Base-by-base conservation (phyloP, 2,329 filamentous ascomycete species). In the Teratosphaeria nubilosa region DNA sequence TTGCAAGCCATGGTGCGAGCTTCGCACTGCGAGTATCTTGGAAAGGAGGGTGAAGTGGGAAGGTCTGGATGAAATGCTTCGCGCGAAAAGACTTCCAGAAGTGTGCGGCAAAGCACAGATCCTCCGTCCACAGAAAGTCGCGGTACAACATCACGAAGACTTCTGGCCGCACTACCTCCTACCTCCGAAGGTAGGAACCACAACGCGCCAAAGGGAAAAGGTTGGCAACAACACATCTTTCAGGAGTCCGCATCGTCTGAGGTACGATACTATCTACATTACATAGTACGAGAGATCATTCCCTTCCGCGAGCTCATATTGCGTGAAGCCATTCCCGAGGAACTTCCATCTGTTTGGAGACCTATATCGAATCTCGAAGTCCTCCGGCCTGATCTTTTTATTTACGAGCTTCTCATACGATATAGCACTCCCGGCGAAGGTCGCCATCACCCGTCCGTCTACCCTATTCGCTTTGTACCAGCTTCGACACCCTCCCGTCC, bases 301-400 rank as follows among this genome's bases (percentile, higher is more conserved):
- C 10, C 24, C 41, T 27, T 56, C 24, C 31, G 34, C 27, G n/a
- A 48, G 37, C 37, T 51, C 54, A 37, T 56, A 30, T 20, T n/a
- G 22, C 30, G 63, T 61, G 45, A 61, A 62, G 32, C 77, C 77
- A 64, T 78, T 79, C 0, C 77, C 77, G 72, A 79, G 51, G 70
- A 78, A 78, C 27, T 71, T 59, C 63, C 74, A 79, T 16, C 70
- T 66, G 63, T 79, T 79, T 16, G 60, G 56, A n/a, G 70, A 73
- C 50, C 70, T 68, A 61, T 79, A 79, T 51, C 67, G 67, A 41
- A 80, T 73, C 2, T 78, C 73, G 61, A 78, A 79, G 61, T 80
- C 77, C n/a, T 51, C 50, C 1, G 69, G 69, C 6, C 78, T 69
- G 16, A 79, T 71, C 48, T 58, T 54, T 74, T 70, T 16, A 5